Percentiles rank a stretch among this genome's conserved stretches.
These are phyloP conservation scores for Fusarium goolgardi DNA, from an alignment of 2,329 filamentous ascomycete species.

Conservation along the genomic window DNA sequence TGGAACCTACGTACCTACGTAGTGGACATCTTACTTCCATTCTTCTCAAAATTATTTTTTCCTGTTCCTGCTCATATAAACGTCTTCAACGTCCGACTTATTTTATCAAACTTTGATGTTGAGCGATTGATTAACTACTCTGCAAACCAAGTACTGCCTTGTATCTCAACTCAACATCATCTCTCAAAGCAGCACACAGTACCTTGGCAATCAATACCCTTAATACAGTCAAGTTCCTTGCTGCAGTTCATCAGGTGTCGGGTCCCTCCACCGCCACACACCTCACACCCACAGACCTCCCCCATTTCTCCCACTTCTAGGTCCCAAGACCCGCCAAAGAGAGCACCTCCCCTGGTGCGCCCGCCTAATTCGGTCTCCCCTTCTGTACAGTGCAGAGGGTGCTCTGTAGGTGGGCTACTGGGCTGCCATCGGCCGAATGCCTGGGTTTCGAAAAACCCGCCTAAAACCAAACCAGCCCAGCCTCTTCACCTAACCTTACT, in stretches of 20 bases:
- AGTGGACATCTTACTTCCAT: neutral
- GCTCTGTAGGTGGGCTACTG: constrained; percentile 9
- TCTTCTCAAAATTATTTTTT: neutral
- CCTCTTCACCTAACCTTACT: constrained; percentile 34
- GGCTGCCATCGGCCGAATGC: constrained; percentile 33
- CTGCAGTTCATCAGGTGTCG: constrained; percentile 31
- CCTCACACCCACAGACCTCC: constrained; percentile 37
- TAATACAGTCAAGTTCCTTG: constrained; percentile 15
- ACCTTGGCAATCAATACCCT: neutral
- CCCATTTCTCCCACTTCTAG: constrained; percentile 26
- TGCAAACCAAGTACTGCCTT: neutral
- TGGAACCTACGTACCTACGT: neutral
- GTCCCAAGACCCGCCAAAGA: constrained; percentile 25
- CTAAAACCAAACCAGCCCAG: constrained; percentile 44
- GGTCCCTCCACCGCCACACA: constrained; percentile 40
- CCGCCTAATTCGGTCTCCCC: constrained; percentile 40
- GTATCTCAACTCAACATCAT: neutral
- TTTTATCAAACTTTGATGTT: neutral
- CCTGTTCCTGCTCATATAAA: neutral
- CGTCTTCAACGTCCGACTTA: neutral
- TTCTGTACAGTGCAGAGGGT: constrained; percentile 15
- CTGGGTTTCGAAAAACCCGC: constrained; percentile 42
- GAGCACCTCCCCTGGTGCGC: constrained; percentile 27
- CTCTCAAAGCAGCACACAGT: neutral
- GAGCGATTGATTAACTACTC: neutral